These are phyloP conservation scores for Yamadazyma epiphylla DNA, from an alignment of 1,139 yeast genomes.

Conservation along the genomic window DNA sequence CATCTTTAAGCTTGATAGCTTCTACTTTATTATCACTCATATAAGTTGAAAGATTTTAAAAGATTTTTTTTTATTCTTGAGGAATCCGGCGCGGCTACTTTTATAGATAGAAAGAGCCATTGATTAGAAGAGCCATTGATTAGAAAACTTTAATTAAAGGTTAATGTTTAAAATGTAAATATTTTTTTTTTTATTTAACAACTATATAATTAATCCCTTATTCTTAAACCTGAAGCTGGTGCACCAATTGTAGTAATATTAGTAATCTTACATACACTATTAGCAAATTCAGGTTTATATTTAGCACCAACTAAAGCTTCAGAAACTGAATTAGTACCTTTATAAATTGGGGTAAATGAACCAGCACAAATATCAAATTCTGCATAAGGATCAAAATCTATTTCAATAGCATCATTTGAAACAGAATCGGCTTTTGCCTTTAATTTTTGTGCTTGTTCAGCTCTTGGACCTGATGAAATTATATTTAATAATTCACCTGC, in stretches of 20 bases:
- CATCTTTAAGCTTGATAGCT: conserved; percentile 56
- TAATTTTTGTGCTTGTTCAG: conserved; percentile 84
- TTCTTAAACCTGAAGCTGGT: conserved; percentile 91
- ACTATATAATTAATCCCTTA: conserved; percentile 22
- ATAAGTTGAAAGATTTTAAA: too few relatives aligned
- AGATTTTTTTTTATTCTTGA: too few relatives aligned
- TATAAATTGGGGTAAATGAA: conserved; percentile 84
- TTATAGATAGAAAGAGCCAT: too few relatives aligned
- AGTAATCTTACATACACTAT: conserved; percentile 74
- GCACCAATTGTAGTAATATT: conserved; percentile 79
- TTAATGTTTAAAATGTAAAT: too few relatives aligned
- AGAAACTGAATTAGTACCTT: conserved; percentile 60
- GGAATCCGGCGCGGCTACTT: too few relatives aligned
- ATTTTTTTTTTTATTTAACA: conserved; percentile 1
- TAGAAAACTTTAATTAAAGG: too few relatives aligned
- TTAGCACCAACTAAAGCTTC: conserved; percentile 94
- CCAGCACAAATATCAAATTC: conserved; percentile 88
- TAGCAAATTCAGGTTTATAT: conserved; percentile 75
- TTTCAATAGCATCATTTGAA: conserved; percentile 82
- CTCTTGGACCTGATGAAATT: conserved; percentile 69
- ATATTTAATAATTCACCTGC: conserved; percentile 78
- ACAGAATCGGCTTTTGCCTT: conserved; percentile 75
- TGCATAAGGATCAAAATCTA: conserved; percentile 90
- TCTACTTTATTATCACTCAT: conserved; percentile 17
- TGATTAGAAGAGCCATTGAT: too few relatives aligned